Percentiles rank a stretch among this genome's conserved stretches.
Conservation (phyloP, 768 basidiomycete genomes). For the Hericium rajendrae region DNA sequence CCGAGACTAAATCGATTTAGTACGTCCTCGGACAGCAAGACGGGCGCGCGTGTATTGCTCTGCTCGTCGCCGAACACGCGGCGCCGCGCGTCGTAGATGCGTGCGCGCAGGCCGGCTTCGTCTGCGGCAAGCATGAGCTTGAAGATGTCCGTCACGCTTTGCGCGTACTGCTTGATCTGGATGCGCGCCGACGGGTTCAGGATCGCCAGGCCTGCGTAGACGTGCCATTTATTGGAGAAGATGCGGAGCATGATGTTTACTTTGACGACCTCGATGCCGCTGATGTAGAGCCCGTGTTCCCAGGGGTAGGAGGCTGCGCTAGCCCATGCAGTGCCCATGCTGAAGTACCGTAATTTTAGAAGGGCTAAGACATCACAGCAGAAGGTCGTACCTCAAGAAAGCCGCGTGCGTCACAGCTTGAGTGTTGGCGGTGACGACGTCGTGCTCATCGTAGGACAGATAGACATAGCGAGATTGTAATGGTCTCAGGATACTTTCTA, state of each 20-base stretch:
- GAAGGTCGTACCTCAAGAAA: conserved; percentile 65
- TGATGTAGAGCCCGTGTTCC: conserved; percentile 92
- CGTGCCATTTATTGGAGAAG: conserved; percentile 97
- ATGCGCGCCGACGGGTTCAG: conserved; percentile 83
- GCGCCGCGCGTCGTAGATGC: conserved; percentile 67
- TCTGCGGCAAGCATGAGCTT: conserved; percentile 81
- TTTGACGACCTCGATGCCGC: conserved; percentile 96
- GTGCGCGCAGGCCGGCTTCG: conserved; percentile 45
- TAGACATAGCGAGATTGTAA: conserved; percentile 84
- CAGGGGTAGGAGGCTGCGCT: conserved; percentile 75
- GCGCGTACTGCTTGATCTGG: conserved; percentile 89
- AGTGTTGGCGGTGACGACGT: conserved; percentile 93
- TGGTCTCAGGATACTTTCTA: conserved; percentile 73
- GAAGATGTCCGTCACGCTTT: conserved; percentile 80
- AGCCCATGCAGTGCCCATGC: conserved; percentile 98
- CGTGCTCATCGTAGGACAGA: conserved; percentile 93
- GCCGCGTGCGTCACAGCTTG: conserved; percentile 98
- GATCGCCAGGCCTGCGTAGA: conserved; percentile 97
- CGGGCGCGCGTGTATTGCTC: conserved; percentile 37
- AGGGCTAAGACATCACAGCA: background rate
- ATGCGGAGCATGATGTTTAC: conserved; percentile 95
- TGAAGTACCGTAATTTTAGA: conserved; percentile 21
- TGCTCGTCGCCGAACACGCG: conserved; percentile 57
- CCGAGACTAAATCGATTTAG: conserved; percentile 88
- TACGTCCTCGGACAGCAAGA: conserved; percentile 75